phyloP scores from a whole-genome alignment of 441 rosid species.

The Gossypium davidsonii region DNA sequence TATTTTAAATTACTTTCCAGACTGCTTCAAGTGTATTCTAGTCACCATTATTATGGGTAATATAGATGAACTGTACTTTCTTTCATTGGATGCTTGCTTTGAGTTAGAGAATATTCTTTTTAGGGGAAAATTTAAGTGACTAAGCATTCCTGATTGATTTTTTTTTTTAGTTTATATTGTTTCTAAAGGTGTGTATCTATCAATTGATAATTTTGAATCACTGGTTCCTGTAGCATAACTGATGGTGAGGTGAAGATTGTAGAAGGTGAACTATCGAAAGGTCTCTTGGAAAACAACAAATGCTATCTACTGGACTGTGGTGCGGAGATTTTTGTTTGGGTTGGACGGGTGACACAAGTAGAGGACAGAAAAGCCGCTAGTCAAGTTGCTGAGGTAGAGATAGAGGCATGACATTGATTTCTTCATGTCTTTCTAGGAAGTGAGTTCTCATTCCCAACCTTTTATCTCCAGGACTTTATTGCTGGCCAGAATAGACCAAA shows the following conservation, averaged over 20 bases:
- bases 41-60: not conserved
- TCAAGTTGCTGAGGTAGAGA: constrained; percentile 85
- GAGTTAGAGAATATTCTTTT: not conserved
- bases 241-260: constrained; percentile 57
- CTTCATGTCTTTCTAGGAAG: constrained; percentile 16
- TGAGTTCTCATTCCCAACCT: constrained; percentile 26
- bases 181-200: constrained; percentile 1
- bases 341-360: constrained; percentile 92
- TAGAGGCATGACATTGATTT: constrained; percentile 20
- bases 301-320: constrained; percentile 91
- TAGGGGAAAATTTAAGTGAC: not conserved
- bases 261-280: constrained; percentile 83
- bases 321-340: constrained; percentile 84
- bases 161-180: not conserved
- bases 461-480: constrained; percentile 62
- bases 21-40: not conserved
- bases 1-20: not conserved
- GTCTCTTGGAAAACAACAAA: constrained; percentile 77
- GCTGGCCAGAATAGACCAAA: constrained; percentile 80
- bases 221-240: constrained; percentile 42
- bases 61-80: not conserved
- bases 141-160: not conserved
- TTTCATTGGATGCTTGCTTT: constrained; percentile 1
- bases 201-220: constrained; percentile 25
- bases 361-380: constrained; percentile 91